Base-by-base conservation (phyloP, 108 stramenopile species). In the Chaetoceros tenuissimus region DNA sequence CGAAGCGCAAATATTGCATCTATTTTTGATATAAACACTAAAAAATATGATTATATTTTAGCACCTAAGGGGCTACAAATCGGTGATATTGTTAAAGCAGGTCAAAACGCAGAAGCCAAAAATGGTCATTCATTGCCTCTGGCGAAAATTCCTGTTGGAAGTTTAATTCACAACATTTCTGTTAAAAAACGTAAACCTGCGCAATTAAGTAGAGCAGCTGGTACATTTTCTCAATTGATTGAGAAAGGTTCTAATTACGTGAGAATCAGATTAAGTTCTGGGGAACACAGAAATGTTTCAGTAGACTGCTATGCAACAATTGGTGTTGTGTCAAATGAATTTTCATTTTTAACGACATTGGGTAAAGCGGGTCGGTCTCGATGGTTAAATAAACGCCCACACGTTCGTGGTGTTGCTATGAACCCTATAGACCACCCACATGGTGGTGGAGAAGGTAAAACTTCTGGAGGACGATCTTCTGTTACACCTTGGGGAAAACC, bases 381-480 rank as follows among this genome's bases (percentile, higher is more conserved):
- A 20, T 68, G 60, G 60, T n/a, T 53, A 23, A 56, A 56, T 55
- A 55, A 22, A 50, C 21, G 69, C 0, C 69, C 64, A 25, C 24
- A 3, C 19, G 69, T 71, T 0, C 2, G 69, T 0, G 69, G 69
- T 8, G 69, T 71, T 1, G 69, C 69, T 2, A 74, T 68, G 64
- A 74, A 74, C 63, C 67, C 72, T 20, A 34, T 74, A 31, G 67
- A 74, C 67, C 67, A 68, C 31, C 67, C 72, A 1, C 67, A 74
- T 65, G 67, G 62, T 20, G 67, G 67, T 25, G 67, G 67, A n/a
- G 67, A 74, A 74, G 67, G 67, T 16, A 62, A 62, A 55, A 63
- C 31, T 47, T 61, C 64, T 20, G 59, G 64, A 16, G 62, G 62
- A 17, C 25, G 64, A 5, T 51, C 59, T 66, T 66, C 58, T 3